A percentile compares a stretch with the other conserved stretches of the same genome.
Conservation (phyloP, 108 stramenopile genomes). For the Cyclostephanos tholiformis region DNA sequence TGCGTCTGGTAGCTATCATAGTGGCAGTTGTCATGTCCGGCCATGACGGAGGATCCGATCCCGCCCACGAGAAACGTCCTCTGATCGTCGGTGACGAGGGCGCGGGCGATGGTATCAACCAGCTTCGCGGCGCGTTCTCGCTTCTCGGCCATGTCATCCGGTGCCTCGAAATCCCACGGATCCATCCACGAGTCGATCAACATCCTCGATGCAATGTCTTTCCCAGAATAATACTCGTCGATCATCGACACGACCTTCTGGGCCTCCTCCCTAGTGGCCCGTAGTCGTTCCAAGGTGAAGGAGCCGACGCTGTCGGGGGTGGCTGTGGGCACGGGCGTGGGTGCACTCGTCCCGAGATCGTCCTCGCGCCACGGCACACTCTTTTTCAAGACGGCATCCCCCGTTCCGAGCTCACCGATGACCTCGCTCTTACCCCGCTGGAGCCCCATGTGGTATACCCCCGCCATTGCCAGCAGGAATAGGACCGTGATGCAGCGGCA, state of each 20-base stretch:
- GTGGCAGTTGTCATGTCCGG: conserved; percentile 44
- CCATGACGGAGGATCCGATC: conserved; percentile 45
- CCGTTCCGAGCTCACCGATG: background rate
- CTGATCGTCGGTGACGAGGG: conserved; percentile 38
- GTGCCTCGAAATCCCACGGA: conserved; percentile 39
- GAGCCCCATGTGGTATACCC: conserved; percentile 2
- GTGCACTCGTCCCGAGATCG: background rate
- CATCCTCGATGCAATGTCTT: conserved; percentile 29
- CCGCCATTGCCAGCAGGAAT: conserved; percentile 2
- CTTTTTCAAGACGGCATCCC: background rate
- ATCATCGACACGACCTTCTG: conserved; percentile 18
- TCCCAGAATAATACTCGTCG: conserved; percentile 40
- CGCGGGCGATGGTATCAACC: conserved; percentile 36
- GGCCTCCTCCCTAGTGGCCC: conserved; percentile 32
- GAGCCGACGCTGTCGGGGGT: conserved; percentile 12
- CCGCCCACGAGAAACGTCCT: conserved; percentile 27
- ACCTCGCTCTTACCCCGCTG: conserved; percentile 7
- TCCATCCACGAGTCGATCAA: conserved; percentile 28
- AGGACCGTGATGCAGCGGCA: background rate
- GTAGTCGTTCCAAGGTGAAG: conserved; percentile 24
- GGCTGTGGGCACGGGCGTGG: background rate
- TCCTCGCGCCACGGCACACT: background rate
- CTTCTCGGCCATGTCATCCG: background rate
- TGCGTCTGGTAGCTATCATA: conserved; percentile 36
- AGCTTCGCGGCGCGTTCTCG: conserved; percentile 11